Evolutionary conservation across 2,329 filamentous ascomycete species (phyloP), one percentile per base, ranked within the genome.

Genomic region (Pseudogymnoascus sp.): DNA sequence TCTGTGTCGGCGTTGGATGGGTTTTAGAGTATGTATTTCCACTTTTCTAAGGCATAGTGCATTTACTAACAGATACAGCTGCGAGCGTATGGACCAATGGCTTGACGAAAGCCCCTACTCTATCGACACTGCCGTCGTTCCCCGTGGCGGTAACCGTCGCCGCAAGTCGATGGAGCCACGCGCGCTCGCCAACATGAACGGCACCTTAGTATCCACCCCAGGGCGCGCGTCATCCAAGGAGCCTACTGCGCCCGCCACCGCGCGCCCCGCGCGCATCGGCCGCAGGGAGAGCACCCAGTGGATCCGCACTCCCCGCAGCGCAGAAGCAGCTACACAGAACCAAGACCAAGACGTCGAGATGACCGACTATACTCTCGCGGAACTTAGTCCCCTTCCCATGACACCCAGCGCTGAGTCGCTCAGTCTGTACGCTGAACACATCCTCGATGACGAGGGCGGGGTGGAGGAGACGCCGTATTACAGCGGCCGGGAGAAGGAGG

Each of bases 1-100:
- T 90, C 69, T 96, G 91, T 75, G 91, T 96, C 63, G 91, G 91
- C 60, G 89, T 96, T 56, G 87, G 87, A 67, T 96, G 91, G 91
- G 89, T 95, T 62, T 82, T 96, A 66, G 91, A 96, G 88, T 91
- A 83, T 83, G 88, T 84, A 64, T 31, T 33, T 15, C 50, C 29
- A 15, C 10, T 3, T 53, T 2, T 62, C n/a, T 46, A 26, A 4
- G 5, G 19, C 31, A 29, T 35, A 31, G 11, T 26, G 29, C 65
- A 69, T 21, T 72, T 77, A 70, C 78, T 69, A 62, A 73, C 65
- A 59, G 60, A 19, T 63, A 26, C 62, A 90, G 88, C 69, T 93
- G 90, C 69, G 89, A 93, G 73, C 81, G 88, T 13, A 85, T 90
- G 70, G 89, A 89, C 66, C 79, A 84, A 72, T 93, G 90, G 90